A percentile compares a stretch with the other conserved stretches of the same genome.
These are phyloP conservation scores for Coniella vitis DNA, from an alignment of 2,329 filamentous ascomycete species.

Conservation along the genomic window DNA sequence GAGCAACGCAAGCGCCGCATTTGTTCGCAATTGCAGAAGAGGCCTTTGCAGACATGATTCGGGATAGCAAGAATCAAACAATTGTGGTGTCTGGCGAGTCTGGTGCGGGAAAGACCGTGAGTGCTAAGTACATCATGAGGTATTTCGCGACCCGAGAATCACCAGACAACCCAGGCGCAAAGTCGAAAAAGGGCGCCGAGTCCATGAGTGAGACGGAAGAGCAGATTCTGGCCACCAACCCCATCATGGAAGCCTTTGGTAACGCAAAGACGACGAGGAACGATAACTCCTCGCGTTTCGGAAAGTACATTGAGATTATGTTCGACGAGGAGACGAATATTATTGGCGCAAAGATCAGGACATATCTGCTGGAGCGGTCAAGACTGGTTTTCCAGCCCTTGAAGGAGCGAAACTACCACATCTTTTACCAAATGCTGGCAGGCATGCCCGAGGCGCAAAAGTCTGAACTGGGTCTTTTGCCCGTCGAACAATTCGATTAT, in stretches of 20 bases:
- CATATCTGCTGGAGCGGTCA: constrained; percentile 90
- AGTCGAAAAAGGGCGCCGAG: constrained; percentile 67
- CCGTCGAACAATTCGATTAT: constrained; percentile 90
- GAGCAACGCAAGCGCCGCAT: constrained; percentile 94
- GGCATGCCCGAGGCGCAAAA: constrained; percentile 81
- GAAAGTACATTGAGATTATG: constrained; percentile 99
- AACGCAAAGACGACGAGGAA: constrained; percentile 99
- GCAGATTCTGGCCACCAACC: constrained; percentile 95
- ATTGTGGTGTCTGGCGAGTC: constrained; percentile 99
- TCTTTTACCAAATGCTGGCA: constrained; percentile 95
- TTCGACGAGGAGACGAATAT: constrained; percentile 94
- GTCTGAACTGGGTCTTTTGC: constrained; percentile 69
- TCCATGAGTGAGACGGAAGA: constrained; percentile 97
- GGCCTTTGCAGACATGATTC: constrained; percentile 96
- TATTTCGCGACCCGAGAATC: constrained; percentile 98
- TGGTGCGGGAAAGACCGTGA: constrained; percentile 97
- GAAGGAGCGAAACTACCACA: constrained; percentile 97
- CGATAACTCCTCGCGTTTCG: constrained; percentile 97
- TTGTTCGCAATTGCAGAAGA: constrained; percentile 98
- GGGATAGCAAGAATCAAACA: constrained; percentile 93
- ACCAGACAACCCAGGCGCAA: constrained; percentile 75
- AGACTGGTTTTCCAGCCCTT: constrained; percentile 94
- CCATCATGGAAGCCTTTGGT: constrained; percentile 99
- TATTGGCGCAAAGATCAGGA: constrained; percentile 94
- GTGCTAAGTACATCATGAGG: constrained; percentile 99